Conservation (phyloP, 805 yeast genomes). For the Jamesozyma spencerorum region DNA sequence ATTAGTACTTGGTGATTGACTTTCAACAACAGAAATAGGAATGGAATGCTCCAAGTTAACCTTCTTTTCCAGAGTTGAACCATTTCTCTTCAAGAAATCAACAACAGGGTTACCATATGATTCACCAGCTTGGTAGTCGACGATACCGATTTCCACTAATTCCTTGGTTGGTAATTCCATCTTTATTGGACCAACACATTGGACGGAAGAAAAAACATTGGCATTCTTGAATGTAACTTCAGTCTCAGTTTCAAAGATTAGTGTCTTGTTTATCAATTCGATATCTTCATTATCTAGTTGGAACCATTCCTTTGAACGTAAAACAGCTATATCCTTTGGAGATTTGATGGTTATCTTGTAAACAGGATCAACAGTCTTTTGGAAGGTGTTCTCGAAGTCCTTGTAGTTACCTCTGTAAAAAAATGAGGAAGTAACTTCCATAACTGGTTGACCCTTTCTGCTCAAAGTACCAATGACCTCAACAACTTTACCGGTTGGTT, state of each 20-base stretch:
- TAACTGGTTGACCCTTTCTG: constrained; percentile 67
- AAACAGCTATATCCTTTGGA: constrained; percentile 84
- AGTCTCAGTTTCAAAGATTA: constrained; percentile 85
- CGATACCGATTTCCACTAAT: constrained; percentile 70
- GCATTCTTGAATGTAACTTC: constrained; percentile 72
- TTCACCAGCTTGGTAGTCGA: constrained; percentile 80
- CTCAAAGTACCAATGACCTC: constrained; percentile 86
- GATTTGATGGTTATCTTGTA: constrained; percentile 64
- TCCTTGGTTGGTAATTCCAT: constrained; percentile 90
- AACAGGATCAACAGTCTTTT: constrained; percentile 78
- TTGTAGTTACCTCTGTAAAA: constrained; percentile 88
- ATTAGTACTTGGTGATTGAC: constrained; percentile 87
- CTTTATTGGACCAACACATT: constrained; percentile 75
- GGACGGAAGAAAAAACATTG: constrained; percentile 65
- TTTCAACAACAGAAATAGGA: constrained; percentile 56
- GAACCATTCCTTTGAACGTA: constrained; percentile 97
- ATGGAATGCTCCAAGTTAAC: constrained; percentile 81
- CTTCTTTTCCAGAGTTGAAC: constrained; percentile 90
- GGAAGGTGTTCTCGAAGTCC: constrained; percentile 89
- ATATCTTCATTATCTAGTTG: constrained; percentile 59
- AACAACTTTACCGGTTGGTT: constrained; percentile 88
- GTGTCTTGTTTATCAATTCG: constrained; percentile 66
- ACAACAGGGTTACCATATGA: constrained; percentile 96
- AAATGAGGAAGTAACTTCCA: constrained; percentile 93
- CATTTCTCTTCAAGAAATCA: constrained; percentile 86